Evolutionary conservation across 352 stramenopile species (phyloP), one percentile per base, ranked within the genome.

Genomic region (Globisporangium lucens): DNA sequence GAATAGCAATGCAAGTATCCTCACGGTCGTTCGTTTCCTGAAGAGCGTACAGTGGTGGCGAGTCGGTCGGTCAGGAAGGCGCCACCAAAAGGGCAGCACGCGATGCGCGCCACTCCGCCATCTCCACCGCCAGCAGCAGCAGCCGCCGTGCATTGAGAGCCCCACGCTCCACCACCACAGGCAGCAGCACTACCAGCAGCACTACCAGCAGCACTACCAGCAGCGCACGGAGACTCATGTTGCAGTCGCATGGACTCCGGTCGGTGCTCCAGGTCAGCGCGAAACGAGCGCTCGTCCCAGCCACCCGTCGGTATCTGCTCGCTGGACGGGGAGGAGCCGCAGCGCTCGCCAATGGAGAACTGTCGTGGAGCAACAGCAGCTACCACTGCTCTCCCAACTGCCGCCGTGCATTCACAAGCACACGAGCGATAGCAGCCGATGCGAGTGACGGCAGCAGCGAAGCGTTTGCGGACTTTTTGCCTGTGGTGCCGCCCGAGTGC

Each of bases 401-500:
- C 10, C 24, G 35, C 24, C 36, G 52, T 27, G 20, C 47, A 10
- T 66, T 70, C 22, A 56, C 57, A 51, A 56, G n/a, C 38, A 62
- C 53, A 12, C 55, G 52, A 13, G 56, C 30, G 47, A 53, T 60
- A 57, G 56, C 24, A 2, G 12, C 27, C 2, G 55, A 58, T 22
- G 24, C 27, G 3, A 36, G 27, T 9, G 27, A 29, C 9, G 46
- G 67, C 38, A 46, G 36, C 65, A 60, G 57, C 56, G 38, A 61
- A 15, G 30, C 41, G 24, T 80, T 76, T 59, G 76, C 79, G 15
- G 83, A 92, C 72, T 89, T 91, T 56, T 60, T 95, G 68, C 85
- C 84, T 0, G 73, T 90, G 30, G 83, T 95, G 57, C 87, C 87
- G 12, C 75, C 84, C 56, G 85, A 94, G 66, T 94, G 87, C 70